These are phyloP conservation scores for Coniochaeta pulveracea DNA, from an alignment of 2,329 filamentous ascomycete species.

Conservation along the genomic window DNA sequence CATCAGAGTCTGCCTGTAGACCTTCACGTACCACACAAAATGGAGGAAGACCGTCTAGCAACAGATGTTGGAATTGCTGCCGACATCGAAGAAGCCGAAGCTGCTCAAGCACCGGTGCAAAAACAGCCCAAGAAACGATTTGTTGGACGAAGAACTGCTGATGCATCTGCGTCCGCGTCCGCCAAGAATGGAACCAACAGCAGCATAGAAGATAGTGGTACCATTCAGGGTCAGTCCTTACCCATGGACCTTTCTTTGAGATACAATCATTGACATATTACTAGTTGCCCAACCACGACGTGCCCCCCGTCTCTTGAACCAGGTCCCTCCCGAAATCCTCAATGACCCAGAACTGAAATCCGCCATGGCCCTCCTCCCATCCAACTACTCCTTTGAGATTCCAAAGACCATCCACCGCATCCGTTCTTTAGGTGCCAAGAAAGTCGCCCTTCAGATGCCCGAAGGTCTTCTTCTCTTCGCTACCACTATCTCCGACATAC, in stretches of 20 bases:
- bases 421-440: slow-evolving; percentile 64
- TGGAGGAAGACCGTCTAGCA: slow-evolving; percentile 67
- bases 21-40: too few relatives aligned
- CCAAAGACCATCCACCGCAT: slow-evolving; percentile 97
- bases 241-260: neutral
- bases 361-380: slow-evolving; percentile 74
- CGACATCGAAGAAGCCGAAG: slow-evolving; percentile 42
- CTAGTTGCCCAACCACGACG: slow-evolving; percentile 61
- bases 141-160: slow-evolving; percentile 68
- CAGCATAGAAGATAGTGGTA: slow-evolving; percentile 46
- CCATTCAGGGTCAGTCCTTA: slow-evolving; percentile 58
- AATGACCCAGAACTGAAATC: slow-evolving; percentile 77
- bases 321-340: slow-evolving; percentile 78
- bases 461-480: slow-evolving; percentile 92
- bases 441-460: slow-evolving; percentile 91
- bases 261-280: slow-evolving; percentile 6
- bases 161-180: too few relatives aligned
- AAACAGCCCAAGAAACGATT: slow-evolving; percentile 87
- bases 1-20: too few relatives aligned
- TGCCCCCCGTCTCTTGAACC: slow-evolving; percentile 73
- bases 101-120: slow-evolving; percentile 21
- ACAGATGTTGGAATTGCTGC: slow-evolving; percentile 60
- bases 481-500: slow-evolving; percentile 93
- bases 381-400: slow-evolving; percentile 98
- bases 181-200: slow-evolving; percentile 27